A percentile compares a stretch with the other conserved stretches of the same genome.
Evolutionary conservation across 371 early-diverging fungal species (phyloP).

Genomic region (Lichtheimia ornata): DNA sequence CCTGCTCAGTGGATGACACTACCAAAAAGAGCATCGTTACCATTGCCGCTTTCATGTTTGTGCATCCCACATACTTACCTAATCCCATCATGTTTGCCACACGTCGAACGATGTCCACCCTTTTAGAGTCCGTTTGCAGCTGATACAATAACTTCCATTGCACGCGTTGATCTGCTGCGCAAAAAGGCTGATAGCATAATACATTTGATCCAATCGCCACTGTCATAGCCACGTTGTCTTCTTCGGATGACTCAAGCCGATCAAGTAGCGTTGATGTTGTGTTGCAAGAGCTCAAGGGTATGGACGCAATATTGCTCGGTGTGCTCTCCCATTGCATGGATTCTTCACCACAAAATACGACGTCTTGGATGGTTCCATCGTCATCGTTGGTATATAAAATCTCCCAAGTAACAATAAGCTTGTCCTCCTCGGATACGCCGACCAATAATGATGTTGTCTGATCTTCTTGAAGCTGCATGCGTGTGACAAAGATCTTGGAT

Average conservation of each 20-base stretch:
- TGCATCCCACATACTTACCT: conserved; percentile 6
- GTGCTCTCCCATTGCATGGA: conserved; percentile 6
- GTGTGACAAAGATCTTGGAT: conserved; percentile 35
- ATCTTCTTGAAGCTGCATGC: conserved; percentile 7
- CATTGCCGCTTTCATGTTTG: no score
- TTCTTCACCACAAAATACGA: conserved; percentile 9
- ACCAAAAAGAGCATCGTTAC: neutral
- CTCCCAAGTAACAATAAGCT: conserved; percentile 29
- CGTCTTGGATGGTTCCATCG: neutral
- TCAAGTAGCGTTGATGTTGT: conserved; percentile 13
- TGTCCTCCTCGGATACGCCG: conserved; percentile 22
- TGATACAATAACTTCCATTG: conserved; percentile 30
- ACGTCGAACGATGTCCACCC: conserved; percentile 18
- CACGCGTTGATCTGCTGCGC: neutral
- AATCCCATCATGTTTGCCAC: conserved; percentile 18
- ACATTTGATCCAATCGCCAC: conserved; percentile 12
- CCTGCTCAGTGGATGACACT: conserved; percentile 20
- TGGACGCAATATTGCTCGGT: conserved; percentile 1
- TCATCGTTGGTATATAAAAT: conserved; percentile 7
- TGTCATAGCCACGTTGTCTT: neutral
- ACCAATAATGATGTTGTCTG: conserved; percentile 18
- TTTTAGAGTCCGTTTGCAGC: conserved; percentile 16
- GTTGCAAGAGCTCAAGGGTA: conserved; percentile 7
- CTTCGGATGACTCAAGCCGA: neutral
- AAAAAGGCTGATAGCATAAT: conserved; percentile 3